Evolutionary conservation across 2,329 filamentous ascomycete species (phyloP).

Genomic region (Colletotrichum gloeosporioides): DNA sequence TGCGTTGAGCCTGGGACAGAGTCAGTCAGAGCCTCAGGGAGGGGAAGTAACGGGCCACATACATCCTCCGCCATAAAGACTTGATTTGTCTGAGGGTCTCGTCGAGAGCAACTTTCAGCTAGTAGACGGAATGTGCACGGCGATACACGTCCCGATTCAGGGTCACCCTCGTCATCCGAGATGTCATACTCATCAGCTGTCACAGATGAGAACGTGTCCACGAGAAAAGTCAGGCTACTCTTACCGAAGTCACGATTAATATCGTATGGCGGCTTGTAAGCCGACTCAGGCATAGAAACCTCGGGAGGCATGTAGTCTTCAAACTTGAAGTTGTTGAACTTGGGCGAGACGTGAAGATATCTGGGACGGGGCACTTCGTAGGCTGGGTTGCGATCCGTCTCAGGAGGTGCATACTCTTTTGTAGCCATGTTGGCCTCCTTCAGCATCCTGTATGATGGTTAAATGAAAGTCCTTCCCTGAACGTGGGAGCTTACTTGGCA

Average conservation of each 20-base stretch:
- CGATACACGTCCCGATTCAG: slow-evolving; percentile 39
- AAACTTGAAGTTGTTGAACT: slow-evolving; percentile 5
- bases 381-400: not conserved
- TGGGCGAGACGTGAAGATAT: slow-evolving; percentile 16
- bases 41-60: not conserved
- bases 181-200: slow-evolving; percentile 30
- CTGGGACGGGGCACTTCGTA: slow-evolving; percentile 22
- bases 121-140: slow-evolving; percentile 46
- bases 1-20: not conserved
- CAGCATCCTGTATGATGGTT: slow-evolving; percentile 2
- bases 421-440: not conserved
- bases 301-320: not conserved
- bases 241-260: slow-evolving; percentile 6
- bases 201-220: not conserved
- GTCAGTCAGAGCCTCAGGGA: not conserved
- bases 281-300: not conserved
- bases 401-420: slow-evolving; percentile 8
- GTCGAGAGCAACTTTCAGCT: slow-evolving; percentile 38
- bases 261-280: slow-evolving; percentile 2
- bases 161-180: slow-evolving; percentile 46
- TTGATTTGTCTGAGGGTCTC: slow-evolving; percentile 26
- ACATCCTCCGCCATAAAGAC: slow-evolving; percentile 25
- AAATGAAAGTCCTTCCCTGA: not conserved
- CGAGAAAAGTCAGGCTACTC: not conserved
- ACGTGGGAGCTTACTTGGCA: not conserved